Conservation (phyloP, 1,284 basidiomycete species). For the Pascua sp. region DNA sequence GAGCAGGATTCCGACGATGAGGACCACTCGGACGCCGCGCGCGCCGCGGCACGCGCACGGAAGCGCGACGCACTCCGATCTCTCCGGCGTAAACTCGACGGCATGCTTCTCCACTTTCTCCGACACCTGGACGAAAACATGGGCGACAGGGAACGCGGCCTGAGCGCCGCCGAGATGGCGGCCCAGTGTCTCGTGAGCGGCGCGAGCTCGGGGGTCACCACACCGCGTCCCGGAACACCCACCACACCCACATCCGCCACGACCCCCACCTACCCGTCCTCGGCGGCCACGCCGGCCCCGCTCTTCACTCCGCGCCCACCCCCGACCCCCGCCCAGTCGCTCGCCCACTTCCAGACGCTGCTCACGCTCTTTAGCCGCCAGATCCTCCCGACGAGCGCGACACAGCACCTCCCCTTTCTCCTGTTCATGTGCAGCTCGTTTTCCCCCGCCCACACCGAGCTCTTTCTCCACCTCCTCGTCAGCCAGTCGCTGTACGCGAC, state of each 20-base stretch:
- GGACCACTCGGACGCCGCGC: constrained; percentile 51
- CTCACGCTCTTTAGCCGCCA: constrained; percentile 89
- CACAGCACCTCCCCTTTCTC: constrained; percentile 94
- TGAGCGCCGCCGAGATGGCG: constrained; percentile 35
- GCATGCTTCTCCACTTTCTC: constrained; percentile 78
- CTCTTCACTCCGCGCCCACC: constrained; percentile 14
- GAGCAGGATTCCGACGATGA: constrained; percentile 59
- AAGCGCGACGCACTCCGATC: constrained; percentile 65
- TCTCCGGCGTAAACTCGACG: constrained; percentile 87
- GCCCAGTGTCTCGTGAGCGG: constrained; percentile 27
- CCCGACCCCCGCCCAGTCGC: constrained; percentile 34
- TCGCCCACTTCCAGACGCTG: constrained; percentile 75
- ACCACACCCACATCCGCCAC: constrained; percentile 27
- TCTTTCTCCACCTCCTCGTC: constrained; percentile 89
- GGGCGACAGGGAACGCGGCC: constrained; percentile 24
- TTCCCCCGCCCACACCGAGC: constrained; percentile 81
- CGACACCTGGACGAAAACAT: constrained; percentile 59
- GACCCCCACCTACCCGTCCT: background rate
- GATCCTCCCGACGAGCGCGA: constrained; percentile 93
- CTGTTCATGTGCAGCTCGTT: constrained; percentile 93
- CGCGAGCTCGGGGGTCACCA: constrained; percentile 30
- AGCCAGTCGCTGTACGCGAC: constrained; percentile 81
- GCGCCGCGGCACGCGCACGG: constrained; percentile 56
- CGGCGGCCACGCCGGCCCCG: background rate
- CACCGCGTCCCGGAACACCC: constrained; percentile 19